Evolutionary conservation across 306 rosid genomes (phyloP), one percentile per base, ranked within the genome.

Genomic region (Begonia masoniana): DNA sequence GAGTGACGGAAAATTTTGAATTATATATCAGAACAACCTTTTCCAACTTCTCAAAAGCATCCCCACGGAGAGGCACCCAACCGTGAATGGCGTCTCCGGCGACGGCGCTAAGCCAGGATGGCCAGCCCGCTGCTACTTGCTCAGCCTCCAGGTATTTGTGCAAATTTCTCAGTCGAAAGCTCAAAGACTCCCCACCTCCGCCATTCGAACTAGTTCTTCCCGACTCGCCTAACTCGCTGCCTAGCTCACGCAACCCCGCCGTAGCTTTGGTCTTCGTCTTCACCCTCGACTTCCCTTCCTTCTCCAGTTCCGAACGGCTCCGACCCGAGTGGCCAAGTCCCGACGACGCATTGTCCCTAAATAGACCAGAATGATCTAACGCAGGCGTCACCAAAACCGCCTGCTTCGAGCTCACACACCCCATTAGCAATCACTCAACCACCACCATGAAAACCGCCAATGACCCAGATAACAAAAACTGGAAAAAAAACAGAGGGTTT

Each of bases 121-220:
- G 99, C 99, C 99, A 92, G 0, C 96, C 99, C 2, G 95, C 99
- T 0, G 94, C 95, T 21, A 77, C 87, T 59, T 92, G 99, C 45
- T 86, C 99, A 2, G 84, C 78, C 54, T 86, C 95, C 17, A 83
- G 83, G 43, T 92, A 86, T 81, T 80, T 92, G 6, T 71, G 80
- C 26, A 92, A 70, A 53, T 75, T 92, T 52, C 87, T 83, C 67
- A 92, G 55, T 55, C 99, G 73, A 56, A 92, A 92, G 73, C 99
- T 86, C 68, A 85, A 50, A n/a, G 96, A 83, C 47, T 79, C 39
- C 8, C 51, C 51, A 35, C 70, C 57, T 4, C 52, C 65, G 11
- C 76, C 71, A 15, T 70, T 76, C 1, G 82, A 82, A 82, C 87
- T 82, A 72, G 87, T 68, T 15, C 94, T 69, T 15, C 87, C 86